phyloP scores from a whole-genome alignment of 805 yeast genomes.

The Saturnispora gosingensis region DNA sequence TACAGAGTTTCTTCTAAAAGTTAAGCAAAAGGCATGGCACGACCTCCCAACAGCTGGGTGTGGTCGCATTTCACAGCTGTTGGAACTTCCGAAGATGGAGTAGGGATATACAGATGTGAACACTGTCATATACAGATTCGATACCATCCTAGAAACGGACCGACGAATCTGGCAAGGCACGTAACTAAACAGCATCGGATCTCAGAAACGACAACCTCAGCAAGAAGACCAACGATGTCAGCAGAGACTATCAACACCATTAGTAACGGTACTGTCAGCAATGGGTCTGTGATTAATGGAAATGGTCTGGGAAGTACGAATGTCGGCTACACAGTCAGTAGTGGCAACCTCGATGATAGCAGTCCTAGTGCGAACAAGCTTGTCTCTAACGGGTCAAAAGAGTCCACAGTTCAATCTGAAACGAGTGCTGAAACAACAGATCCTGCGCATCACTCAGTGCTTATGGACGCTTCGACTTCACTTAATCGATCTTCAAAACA shows the following conservation, averaged over 20 bases:
- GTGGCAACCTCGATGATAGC: neutral
- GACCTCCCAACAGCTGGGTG: conserved; percentile 30
- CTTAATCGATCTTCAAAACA: neutral
- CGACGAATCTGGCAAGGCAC: conserved; percentile 28
- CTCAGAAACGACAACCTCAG: conserved; percentile 5
- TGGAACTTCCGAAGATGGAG: conserved; percentile 7
- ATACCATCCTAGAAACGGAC: conserved; percentile 29
- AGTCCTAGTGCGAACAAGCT: neutral
- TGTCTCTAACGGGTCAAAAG: neutral
- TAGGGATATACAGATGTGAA: conserved; percentile 15
- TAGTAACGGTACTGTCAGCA: neutral
- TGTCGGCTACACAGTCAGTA: neutral
- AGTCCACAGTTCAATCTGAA: neutral
- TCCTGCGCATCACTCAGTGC: neutral
- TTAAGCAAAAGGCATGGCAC: conserved; percentile 19
- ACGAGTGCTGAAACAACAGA: too few relatives aligned
- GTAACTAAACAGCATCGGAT: conserved; percentile 22
- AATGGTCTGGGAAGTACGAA: neutral
- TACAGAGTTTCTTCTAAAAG: neutral
- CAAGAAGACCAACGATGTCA: conserved; percentile 22
- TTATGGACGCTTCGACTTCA: neutral
- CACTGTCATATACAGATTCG: conserved; percentile 23
- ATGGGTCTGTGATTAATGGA: neutral
- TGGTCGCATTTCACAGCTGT: conserved; percentile 27
- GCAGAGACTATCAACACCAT: neutral